Base-by-base conservation (phyloP, 345 rosid species). In the Euphorbia pulcherrima region DNA sequence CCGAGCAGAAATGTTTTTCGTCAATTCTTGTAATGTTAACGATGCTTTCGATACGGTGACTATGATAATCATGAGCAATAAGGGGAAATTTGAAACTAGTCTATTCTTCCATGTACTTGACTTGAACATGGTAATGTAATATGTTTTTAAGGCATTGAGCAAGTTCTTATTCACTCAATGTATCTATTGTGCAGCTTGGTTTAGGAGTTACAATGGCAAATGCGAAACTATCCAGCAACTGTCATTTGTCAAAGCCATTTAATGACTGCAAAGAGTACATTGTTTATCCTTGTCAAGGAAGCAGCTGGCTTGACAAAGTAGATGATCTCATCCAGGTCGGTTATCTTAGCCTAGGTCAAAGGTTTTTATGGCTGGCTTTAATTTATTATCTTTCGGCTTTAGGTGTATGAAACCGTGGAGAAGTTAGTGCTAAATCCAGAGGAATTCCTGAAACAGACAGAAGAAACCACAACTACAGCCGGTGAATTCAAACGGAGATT, bases 361-460 rank as follows among this genome's bases (percentile, higher is more conserved):
- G 58, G 27, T 57, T 35, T 30, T 16, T 8, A 24, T 39, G 23
- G 40, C 54, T 57, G 57, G 28, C 33, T 66, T 50, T 52, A 52
- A 54, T 59, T 55, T 13, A 58, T 26, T 4, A 23, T 29, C 23
- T 62, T 51, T 73, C 40, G 40, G 71, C 65, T 21, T 44, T 60
- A 92, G 98, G 97, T 88, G 7, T 93, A 93, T 69, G 92, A 88
- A 80, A 88, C 97, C 2, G 86, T 90, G 77, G 98, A 93, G 75
- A 77, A 81, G 54, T 83, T 93, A 89, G 39, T 87, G 70, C 62
- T 82, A 23, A 83, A 83, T 60, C 96, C 96, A 4, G 92, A 90
- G 46, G 93, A 90, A 76, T 85, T 85, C 54, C 56, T 81, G 66
- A 87, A 82, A 71, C 85, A 78, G 62, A 59, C 83, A 28, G 88